A percentile compares a stretch with the other conserved stretches of the same genome.
Conservation (phyloP, 2,329 filamentous ascomycete genomes). For the Aspergillus melleus region DNA sequence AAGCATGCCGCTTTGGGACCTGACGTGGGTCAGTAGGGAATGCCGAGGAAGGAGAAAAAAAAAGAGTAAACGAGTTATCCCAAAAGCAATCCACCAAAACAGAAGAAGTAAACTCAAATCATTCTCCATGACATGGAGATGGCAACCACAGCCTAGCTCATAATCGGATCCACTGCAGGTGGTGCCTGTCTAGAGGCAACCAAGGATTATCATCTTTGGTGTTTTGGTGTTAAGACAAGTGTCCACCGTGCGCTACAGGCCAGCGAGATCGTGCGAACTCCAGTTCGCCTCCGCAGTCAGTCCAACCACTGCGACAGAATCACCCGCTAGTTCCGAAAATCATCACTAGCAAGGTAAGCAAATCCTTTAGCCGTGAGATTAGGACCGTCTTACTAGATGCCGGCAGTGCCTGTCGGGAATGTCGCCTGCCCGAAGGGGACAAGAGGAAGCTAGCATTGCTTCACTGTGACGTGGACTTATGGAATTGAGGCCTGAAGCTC, state of each 20-base stretch:
- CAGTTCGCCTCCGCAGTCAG: background rate
- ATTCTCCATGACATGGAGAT: background rate
- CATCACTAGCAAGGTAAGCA: background rate
- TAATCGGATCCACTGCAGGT: background rate
- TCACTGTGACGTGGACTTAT: background rate
- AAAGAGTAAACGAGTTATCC: background rate
- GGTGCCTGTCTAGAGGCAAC: background rate
- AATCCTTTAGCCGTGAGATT: background rate
- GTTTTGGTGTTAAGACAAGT: background rate
- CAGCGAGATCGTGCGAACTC: background rate
- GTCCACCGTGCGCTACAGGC: background rate
- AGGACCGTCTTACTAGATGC: background rate
- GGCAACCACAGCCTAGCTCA: background rate
- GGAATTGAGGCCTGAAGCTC: background rate
- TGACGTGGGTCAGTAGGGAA: background rate
- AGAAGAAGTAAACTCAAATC: background rate
- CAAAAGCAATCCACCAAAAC: no score
- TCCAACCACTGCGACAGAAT: background rate
- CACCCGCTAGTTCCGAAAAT: slow-evolving; percentile 1
- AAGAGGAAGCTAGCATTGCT: background rate
- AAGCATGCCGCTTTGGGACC: background rate
- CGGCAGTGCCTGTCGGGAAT: background rate
- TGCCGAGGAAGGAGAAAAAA: background rate
- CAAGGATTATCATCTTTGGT: background rate
- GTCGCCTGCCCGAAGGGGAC: background rate